Percentiles rank a stretch among this genome's conserved stretches.
Conservation (phyloP, 129 eudicot genomes). For the Dittrichia graveolens region DNA sequence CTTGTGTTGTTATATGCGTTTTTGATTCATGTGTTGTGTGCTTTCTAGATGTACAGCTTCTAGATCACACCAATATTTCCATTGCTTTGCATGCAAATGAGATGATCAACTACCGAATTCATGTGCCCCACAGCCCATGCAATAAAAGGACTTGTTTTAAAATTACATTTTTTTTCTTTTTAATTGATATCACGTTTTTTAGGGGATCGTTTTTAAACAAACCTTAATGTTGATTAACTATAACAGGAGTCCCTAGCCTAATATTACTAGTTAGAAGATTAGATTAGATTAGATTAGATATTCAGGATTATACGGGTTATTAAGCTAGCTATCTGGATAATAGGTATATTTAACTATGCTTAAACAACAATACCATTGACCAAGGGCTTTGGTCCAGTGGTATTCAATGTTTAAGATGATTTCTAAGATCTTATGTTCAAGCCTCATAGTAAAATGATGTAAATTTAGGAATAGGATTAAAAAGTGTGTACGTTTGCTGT, state of each 20-base stretch:
- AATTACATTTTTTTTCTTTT: neutral
- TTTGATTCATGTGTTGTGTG: conserved; percentile 18
- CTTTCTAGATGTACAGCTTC: conserved; percentile 20
- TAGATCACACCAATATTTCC: conserved; percentile 27
- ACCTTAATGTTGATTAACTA: neutral
- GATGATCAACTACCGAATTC: conserved; percentile 29
- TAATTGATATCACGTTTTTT: neutral
- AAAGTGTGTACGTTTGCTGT: too few species aligned
- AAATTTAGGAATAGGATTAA: too few species aligned
- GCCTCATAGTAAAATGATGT: too few species aligned
- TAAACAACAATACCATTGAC: too few species aligned
- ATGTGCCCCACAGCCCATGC: conserved; percentile 26
- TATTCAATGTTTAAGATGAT: too few species aligned
- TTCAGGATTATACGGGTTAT: neutral
- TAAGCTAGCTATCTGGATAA: too few species aligned
- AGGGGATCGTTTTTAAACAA: neutral
- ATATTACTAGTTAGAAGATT: too few species aligned
- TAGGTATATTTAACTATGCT: too few species aligned
- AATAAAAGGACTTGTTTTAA: conserved; percentile 5
- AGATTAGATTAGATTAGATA: neutral
- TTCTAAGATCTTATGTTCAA: too few species aligned
- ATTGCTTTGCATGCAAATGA: conserved; percentile 37
- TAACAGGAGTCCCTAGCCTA: neutral
- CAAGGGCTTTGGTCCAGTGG: too few species aligned
- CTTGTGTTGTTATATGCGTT: conserved; percentile 7